A percentile compares a stretch with the other conserved stretches of the same genome.
These are phyloP conservation scores for Mycena vitilis DNA, from an alignment of 768 basidiomycete species.

Conservation along the genomic window DNA sequence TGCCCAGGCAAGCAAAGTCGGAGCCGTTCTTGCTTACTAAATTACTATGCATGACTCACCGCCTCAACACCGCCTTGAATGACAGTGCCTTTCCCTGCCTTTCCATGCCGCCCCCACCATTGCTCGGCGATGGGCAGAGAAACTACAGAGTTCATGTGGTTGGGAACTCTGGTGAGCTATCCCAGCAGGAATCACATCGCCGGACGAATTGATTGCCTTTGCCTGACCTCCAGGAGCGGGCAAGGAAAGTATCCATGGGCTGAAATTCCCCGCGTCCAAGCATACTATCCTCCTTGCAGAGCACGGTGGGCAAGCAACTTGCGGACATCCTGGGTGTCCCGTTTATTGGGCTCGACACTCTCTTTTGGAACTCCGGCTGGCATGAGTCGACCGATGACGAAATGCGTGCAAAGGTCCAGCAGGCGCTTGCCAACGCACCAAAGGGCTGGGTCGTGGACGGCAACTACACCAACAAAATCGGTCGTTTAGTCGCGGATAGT, in stretches of 20 bases:
- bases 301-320: constrained; percentile 52
- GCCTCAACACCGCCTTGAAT: no score
- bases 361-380: constrained; percentile 55
- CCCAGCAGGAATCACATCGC: neutral
- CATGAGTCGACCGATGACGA: constrained; percentile 37
- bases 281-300: constrained; percentile 40
- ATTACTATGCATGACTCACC: no score
- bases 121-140: constrained; percentile 58
- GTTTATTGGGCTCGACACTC: constrained; percentile 49
- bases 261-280: neutral
- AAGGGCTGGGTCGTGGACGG: constrained; percentile 70
- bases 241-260: constrained; percentile 46
- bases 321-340: constrained; percentile 50
- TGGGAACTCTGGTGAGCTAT: constrained; percentile 64
- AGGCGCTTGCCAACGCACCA: constrained; percentile 42
- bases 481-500: constrained; percentile 47
- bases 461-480: constrained; percentile 48
- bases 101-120: constrained; percentile 41
- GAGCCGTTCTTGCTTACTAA: no score
- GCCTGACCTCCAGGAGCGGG: constrained; percentile 45
- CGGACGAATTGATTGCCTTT: constrained; percentile 6
- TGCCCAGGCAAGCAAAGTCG: no score
- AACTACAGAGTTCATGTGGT: constrained; percentile 58
- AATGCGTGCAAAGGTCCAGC: constrained; percentile 41
- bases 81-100: neutral